phyloP scores from a whole-genome alignment of 768 basidiomycete genomes.

The Daedaleopsis nitida region DNA sequence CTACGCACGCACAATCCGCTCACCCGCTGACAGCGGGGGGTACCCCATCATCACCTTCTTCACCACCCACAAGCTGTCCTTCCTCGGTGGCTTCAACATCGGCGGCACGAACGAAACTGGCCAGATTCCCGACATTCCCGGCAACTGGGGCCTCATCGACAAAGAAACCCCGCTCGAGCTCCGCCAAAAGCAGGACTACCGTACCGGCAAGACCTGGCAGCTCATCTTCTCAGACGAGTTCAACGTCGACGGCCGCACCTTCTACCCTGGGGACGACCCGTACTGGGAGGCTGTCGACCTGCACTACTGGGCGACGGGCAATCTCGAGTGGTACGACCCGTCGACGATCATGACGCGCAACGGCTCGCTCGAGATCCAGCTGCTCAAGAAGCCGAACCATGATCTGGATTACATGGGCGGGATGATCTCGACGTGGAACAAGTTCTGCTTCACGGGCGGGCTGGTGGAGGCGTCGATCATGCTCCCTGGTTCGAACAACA shows the following conservation, averaged over 20 bases:
- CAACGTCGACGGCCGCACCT: conserved; percentile 68
- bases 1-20: too few relatives aligned
- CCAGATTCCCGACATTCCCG: conserved; percentile 42
- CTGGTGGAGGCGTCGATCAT: conserved; percentile 64
- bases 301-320: conserved; percentile 70
- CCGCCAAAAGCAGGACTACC: conserved; percentile 34
- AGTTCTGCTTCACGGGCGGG: conserved; percentile 90
- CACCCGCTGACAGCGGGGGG: conserved; percentile 28
- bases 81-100: conserved; percentile 42
- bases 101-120: conserved; percentile 47
- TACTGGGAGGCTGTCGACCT: conserved; percentile 84
- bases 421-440: conserved; percentile 67
- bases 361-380: conserved; percentile 43
- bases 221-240: conserved; percentile 87
- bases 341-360: conserved; percentile 48
- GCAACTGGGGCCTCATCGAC: conserved; percentile 53
- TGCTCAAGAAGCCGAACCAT: conserved; percentile 60
- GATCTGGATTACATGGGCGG: conserved; percentile 40
- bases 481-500: conserved; percentile 65
- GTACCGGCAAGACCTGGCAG: conserved; percentile 35
- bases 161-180: conserved; percentile 50
- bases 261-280: conserved; percentile 77
- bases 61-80: conserved; percentile 27
- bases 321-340: conserved; percentile 84
- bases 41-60: conserved; percentile 20